Evolutionary conservation across 2,329 filamentous ascomycete species (phyloP).

Genomic region (Talaromyces sp.): DNA sequence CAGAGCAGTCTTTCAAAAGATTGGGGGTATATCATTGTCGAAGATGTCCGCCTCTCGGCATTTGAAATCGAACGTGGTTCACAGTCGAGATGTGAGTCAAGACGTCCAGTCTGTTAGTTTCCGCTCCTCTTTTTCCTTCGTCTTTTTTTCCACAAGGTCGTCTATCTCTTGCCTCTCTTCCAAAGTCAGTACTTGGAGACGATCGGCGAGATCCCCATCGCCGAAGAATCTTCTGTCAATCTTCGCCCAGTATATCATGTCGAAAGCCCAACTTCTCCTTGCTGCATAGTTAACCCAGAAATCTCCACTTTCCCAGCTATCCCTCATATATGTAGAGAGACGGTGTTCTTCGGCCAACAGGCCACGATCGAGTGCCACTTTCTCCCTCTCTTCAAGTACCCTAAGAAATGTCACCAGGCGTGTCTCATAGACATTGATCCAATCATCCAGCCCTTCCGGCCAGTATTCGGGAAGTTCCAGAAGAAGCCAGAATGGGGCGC

Average conservation of each 20-base stretch:
- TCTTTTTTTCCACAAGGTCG: constrained; percentile 17
- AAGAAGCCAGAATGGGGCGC: constrained; percentile 26
- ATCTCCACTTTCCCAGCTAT: constrained; percentile 22
- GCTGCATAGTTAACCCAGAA: constrained; percentile 22
- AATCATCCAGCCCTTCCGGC: constrained; percentile 32
- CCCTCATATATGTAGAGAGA: constrained; percentile 18
- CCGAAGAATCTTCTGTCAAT: constrained; percentile 25
- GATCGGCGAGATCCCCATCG: constrained; percentile 16
- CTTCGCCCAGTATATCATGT: constrained; percentile 23
- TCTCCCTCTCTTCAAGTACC: constrained; percentile 16
- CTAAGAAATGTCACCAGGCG: constrained; percentile 18
- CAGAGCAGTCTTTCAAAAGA: constrained; percentile 5
- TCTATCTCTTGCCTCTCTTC: constrained; percentile 19
- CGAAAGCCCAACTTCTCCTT: constrained; percentile 21
- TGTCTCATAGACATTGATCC: constrained; percentile 34
- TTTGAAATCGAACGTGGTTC: background rate
- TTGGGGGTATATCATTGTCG: background rate
- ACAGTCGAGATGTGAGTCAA: constrained; percentile 13
- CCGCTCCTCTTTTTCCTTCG: constrained; percentile 14
- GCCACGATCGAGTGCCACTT: constrained; percentile 8
- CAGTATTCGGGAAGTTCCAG: constrained; percentile 25
- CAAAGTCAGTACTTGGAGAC: constrained; percentile 17
- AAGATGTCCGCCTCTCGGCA: background rate
- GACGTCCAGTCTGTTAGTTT: constrained; percentile 13
- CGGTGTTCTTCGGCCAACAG: constrained; percentile 7